Percentiles rank a stretch among this genome's conserved stretches.
Conservation (phyloP, 441 rosid genomes). For the Adansonia madagascariensis region DNA sequence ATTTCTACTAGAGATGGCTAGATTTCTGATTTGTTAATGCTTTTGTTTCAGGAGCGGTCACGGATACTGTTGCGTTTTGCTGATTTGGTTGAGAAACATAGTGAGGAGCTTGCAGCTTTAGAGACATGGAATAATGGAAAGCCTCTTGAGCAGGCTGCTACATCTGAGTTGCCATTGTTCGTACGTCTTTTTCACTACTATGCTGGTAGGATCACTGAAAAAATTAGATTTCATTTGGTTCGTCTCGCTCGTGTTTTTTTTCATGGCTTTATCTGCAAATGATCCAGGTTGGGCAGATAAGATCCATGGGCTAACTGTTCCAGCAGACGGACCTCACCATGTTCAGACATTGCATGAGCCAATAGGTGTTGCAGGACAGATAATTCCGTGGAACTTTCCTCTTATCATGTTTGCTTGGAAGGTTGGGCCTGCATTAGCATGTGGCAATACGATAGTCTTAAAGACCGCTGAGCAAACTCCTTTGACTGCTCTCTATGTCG, state of each 20-base stretch:
- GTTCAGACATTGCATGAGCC: slow-evolving; percentile 64
- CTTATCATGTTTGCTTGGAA: slow-evolving; percentile 65
- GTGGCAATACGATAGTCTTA: slow-evolving; percentile 57
- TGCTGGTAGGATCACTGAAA: slow-evolving; percentile 56
- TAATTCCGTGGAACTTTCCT: slow-evolving; percentile 71
- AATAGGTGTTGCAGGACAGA: slow-evolving; percentile 71
- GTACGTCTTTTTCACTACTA: slow-evolving; percentile 70
- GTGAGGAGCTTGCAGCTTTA: slow-evolving; percentile 70
- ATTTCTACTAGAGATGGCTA: background rate
- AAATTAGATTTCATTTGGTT: background rate
- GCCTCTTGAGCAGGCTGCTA: slow-evolving; percentile 67
- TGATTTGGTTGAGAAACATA: slow-evolving; percentile 83
- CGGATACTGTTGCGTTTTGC: slow-evolving; percentile 66
- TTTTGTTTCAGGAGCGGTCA: slow-evolving; percentile 73
- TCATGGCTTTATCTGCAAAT: background rate
- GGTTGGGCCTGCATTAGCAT: slow-evolving; percentile 63
- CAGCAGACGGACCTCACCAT: slow-evolving; percentile 54
- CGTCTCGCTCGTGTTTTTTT: slow-evolving; percentile 1
- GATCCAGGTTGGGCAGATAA: slow-evolving; percentile 58
- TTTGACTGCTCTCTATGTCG: slow-evolving; percentile 53
- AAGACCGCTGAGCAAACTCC: slow-evolving; percentile 71
- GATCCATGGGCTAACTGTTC: slow-evolving; percentile 66
- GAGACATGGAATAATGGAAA: slow-evolving; percentile 94
- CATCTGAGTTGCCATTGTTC: slow-evolving; percentile 65
- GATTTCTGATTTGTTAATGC: slow-evolving; percentile 13